Evolutionary conservation across 306 rosid genomes (phyloP).

Genomic region (Prunus mume): DNA sequence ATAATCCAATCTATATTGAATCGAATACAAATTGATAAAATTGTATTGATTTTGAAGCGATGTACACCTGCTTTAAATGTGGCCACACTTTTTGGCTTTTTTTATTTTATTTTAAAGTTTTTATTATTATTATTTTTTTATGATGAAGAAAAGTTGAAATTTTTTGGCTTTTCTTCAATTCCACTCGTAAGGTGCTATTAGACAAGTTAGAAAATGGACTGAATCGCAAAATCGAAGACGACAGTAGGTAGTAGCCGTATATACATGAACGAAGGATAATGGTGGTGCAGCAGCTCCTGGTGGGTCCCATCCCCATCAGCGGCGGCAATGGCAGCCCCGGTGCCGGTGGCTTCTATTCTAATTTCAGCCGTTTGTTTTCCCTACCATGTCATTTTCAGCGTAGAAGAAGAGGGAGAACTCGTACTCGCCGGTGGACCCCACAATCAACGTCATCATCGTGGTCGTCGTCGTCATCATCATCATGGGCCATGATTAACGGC

Average conservation of each 20-base stretch:
- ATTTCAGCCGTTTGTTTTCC: conserved; percentile 6
- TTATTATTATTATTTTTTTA: too few species aligned
- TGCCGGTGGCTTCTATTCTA: conserved; percentile 11
- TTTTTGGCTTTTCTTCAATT: too few species aligned
- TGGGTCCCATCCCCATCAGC: conserved; percentile 56
- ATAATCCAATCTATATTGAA: too few species aligned
- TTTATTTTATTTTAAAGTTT: too few species aligned
- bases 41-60: too few species aligned
- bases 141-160: too few species aligned
- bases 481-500: conserved; percentile 28
- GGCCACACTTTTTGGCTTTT: too few species aligned
- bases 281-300: conserved; percentile 53
- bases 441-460: conserved; percentile 23
- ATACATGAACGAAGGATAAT: conserved; percentile 24
- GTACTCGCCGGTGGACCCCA: conserved; percentile 16
- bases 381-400: neutral
- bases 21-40: too few species aligned
- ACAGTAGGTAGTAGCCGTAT: neutral
- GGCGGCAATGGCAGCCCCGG: neutral
- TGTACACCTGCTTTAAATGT: too few species aligned
- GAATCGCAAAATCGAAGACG: neutral
- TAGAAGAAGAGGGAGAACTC: conserved; percentile 9
- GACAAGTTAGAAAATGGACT: neutral
- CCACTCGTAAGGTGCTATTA: neutral
- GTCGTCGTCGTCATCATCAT: conserved; percentile 26